These are phyloP conservation scores for Leishmania tropica DNA, from an alignment of 208 protist genomes.

Conservation along the genomic window DNA sequence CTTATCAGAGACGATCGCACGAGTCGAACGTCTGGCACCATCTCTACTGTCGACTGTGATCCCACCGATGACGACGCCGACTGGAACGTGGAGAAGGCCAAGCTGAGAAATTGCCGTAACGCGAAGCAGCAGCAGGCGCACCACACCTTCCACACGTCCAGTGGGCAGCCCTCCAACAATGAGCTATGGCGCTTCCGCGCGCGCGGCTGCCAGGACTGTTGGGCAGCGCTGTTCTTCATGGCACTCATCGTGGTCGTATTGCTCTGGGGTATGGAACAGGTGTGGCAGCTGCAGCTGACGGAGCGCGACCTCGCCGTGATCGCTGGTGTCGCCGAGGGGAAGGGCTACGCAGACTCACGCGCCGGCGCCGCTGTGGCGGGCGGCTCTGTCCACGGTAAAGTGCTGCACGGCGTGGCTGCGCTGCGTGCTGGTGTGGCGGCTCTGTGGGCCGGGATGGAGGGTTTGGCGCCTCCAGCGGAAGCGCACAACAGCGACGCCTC, in stretches of 20 bases:
- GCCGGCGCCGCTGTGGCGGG: not conserved
- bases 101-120: not conserved
- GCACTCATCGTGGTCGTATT: slow-evolving; percentile 33
- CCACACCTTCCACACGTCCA: slow-evolving; percentile 27
- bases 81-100: not conserved
- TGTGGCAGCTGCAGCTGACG: slow-evolving; percentile 44
- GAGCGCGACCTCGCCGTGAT: slow-evolving; percentile 34
- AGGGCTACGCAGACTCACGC: slow-evolving; percentile 1
- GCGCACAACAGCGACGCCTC: not conserved
- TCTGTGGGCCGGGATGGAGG: slow-evolving; percentile 15
- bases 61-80: slow-evolving; percentile 9
- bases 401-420: slow-evolving; percentile 9
- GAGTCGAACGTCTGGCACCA: slow-evolving; percentile 12
- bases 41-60: not conserved
- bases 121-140: not conserved
- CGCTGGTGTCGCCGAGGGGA: slow-evolving; percentile 12
- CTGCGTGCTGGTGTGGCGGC: slow-evolving; percentile 25
- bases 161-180: slow-evolving; percentile 38
- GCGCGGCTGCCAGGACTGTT: slow-evolving; percentile 65
- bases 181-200: slow-evolving; percentile 67
- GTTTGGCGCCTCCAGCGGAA: not conserved
- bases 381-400: not conserved
- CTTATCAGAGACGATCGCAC: slow-evolving; percentile 38
- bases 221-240: slow-evolving; percentile 52
- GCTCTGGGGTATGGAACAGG: slow-evolving; percentile 40